Percentiles rank a stretch among this genome's conserved stretches.
phyloP scores from a whole-genome alignment of 2,329 filamentous ascomycete species.

The Colletotrichum salicis region DNA sequence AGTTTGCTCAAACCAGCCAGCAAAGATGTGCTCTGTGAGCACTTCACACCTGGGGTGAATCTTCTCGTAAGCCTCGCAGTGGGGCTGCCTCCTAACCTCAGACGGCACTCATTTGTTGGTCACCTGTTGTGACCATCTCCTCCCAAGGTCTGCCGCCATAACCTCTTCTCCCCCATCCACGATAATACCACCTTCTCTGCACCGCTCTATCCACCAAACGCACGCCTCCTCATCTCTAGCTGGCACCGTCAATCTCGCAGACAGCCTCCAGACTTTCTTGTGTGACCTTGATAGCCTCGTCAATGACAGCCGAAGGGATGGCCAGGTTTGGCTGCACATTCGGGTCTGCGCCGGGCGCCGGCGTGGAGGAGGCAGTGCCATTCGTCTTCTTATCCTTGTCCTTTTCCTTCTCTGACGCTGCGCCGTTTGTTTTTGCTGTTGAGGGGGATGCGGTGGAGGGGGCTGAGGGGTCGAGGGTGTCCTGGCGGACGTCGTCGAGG shows the following conservation, averaged over 20 bases:
- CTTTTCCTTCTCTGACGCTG: slow-evolving; percentile 3
- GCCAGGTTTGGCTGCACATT: slow-evolving; percentile 56
- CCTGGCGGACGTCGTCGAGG: slow-evolving; percentile 69
- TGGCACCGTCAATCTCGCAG: slow-evolving; percentile 48
- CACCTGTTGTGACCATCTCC: not conserved
- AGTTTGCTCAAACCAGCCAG: not conserved
- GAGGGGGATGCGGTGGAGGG: slow-evolving; percentile 40
- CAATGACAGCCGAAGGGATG: slow-evolving; percentile 67
- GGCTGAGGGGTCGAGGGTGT: slow-evolving; percentile 50
- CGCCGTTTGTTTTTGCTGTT: slow-evolving; percentile 43
- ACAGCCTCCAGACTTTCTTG: slow-evolving; percentile 67
- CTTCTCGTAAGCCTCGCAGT: not conserved
- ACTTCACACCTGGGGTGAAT: not conserved
- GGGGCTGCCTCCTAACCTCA: not conserved
- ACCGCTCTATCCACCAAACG: not conserved
- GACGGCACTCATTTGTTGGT: not conserved
- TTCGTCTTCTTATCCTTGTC: slow-evolving; percentile 32
- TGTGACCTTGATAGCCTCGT: slow-evolving; percentile 70
- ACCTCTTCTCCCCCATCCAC: not conserved
- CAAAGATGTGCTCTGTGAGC: not conserved
- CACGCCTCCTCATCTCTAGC: not conserved
- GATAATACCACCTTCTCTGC: not conserved
- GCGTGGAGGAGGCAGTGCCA: slow-evolving; percentile 22
- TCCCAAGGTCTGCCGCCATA: not conserved
- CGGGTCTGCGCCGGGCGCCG: slow-evolving; percentile 26